phyloP scores from a whole-genome alignment of 495 filamentous ascomycete genomes.

The Hypoxylon trugodes region DNA sequence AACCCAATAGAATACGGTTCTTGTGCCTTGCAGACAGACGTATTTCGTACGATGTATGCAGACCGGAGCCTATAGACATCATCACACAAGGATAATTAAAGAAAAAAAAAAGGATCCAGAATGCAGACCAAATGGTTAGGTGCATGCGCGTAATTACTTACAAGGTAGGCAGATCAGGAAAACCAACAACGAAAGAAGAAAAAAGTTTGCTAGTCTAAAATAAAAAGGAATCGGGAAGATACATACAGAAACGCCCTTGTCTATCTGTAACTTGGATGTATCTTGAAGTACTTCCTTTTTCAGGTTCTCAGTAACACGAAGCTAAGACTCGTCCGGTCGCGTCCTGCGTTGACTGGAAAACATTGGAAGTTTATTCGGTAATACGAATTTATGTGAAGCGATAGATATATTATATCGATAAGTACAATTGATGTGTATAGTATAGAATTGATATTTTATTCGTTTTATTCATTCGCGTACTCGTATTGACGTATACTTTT shows the following conservation, averaged over 20 bases:
- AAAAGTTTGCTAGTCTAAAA: constrained; percentile 39
- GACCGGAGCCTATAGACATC: constrained; percentile 3
- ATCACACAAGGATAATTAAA: not conserved
- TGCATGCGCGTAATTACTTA: constrained; percentile 37
- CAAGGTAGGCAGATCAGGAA: constrained; percentile 12
- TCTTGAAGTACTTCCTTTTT: too few species aligned
- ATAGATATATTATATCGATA: too few species aligned
- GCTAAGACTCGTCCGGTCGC: constrained; percentile 1
- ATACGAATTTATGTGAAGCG: too few species aligned
- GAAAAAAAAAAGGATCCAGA: constrained; percentile 14
- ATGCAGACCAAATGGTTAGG: constrained; percentile 26
- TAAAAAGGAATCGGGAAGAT: constrained; percentile 5
- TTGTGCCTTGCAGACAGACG: constrained; percentile 37
- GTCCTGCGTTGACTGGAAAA: too few species aligned
- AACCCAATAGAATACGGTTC: constrained; percentile 10
- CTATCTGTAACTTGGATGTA: not conserved
- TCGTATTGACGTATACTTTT: too few species aligned
- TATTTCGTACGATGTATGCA: constrained; percentile 10
- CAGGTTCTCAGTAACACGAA: not conserved
- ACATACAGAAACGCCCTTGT: constrained; percentile 10
- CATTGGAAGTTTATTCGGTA: too few species aligned
- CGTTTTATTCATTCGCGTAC: too few species aligned
- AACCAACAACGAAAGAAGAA: not conserved
- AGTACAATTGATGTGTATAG: too few species aligned
- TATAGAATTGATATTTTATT: too few species aligned